Evolutionary conservation across 1,284 basidiomycete species (phyloP).

Genomic region (Moesziomyces sp.): DNA sequence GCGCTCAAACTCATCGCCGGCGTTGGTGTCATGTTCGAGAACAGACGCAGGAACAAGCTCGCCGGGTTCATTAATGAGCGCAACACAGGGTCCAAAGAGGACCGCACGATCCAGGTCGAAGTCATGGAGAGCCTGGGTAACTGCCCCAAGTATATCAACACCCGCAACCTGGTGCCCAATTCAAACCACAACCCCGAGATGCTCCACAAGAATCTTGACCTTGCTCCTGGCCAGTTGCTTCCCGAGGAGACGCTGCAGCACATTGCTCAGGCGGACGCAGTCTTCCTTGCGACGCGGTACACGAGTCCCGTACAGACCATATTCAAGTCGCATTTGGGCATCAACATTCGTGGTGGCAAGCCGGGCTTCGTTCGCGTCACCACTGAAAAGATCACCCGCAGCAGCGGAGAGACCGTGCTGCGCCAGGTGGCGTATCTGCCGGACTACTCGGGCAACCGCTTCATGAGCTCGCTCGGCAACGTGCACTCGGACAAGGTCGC

Average conservation of each 20-base stretch:
- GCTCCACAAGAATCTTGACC: slow-evolving; percentile 18
- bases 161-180: slow-evolving; percentile 13
- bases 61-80: slow-evolving; percentile 37
- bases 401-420: slow-evolving; percentile 9
- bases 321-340: slow-evolving; percentile 40
- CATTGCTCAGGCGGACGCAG: slow-evolving; percentile 29
- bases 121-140: slow-evolving; percentile 40
- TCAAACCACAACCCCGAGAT: slow-evolving; percentile 9
- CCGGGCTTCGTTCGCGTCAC: slow-evolving; percentile 29
- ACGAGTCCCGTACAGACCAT: slow-evolving; percentile 23
- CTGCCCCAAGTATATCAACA: slow-evolving; percentile 47
- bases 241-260: slow-evolving; percentile 20
- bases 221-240: slow-evolving; percentile 6
- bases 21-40: slow-evolving; percentile 41
- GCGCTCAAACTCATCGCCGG: slow-evolving; percentile 32
- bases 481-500: slow-evolving; percentile 35
- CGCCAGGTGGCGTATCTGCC: slow-evolving; percentile 31
- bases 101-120: slow-evolving; percentile 25
- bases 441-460: slow-evolving; percentile 40
- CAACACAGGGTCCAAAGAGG: slow-evolving; percentile 11
- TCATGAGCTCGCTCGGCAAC: slow-evolving; percentile 44
- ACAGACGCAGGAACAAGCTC: slow-evolving; percentile 38
- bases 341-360: slow-evolving; percentile 44
- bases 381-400: slow-evolving; percentile 5
- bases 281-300: slow-evolving; percentile 34